Evolutionary conservation across 768 basidiomycete genomes (phyloP), one percentile per base, ranked within the genome.

Genomic region (Polyporus arcularius): DNA sequence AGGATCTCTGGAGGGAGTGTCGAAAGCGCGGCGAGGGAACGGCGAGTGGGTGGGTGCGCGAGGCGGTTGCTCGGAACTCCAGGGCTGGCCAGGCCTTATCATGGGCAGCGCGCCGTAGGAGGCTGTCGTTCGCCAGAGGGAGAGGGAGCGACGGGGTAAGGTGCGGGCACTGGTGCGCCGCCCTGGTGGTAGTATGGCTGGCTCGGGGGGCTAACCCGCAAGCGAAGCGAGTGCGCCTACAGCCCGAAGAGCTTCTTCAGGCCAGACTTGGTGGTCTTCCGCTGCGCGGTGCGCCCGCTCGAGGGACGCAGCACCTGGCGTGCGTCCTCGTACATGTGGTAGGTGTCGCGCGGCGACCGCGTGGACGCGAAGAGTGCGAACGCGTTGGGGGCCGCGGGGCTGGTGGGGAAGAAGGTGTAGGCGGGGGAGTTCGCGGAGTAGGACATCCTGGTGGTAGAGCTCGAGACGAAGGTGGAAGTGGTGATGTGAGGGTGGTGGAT

Each of bases 241-340:
- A 67, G 64, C 53, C 67, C 57, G 53, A 67, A 65, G 45, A 65
- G 38, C 62, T 63, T 67, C 62, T 64, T 67, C 53, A 65, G 40
- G 26, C 64, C 67, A 35, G 39, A 39, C n/a, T 41, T 52, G 51
- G 52, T 58, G 30, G 60, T 53, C 63, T 61, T 64, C 53, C 57
- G 39, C 28, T 26, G 57, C 18, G 42, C 21, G 8, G 42, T 35
- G 43, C 57, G 58, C 35, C 60, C 57, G 62, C 54, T 61, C 50
- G 64, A 61, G 45, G 62, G 57, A 50, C 60, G 62, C 50, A 67
- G 62, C 57, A 64, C 57, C 53, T 65, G 61, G 41, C 67, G 50
- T 26, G 62, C 57, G 50, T 67, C 67, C 57, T 61, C 67, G 57
- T 67, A 62, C 50, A 57, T 65, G 39, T 49, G 46, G 45, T 65